Percentiles rank a stretch among this genome's conserved stretches.
phyloP scores from a whole-genome alignment of 2,329 filamentous ascomycete genomes.

The Lachnellula subtilissima region DNA sequence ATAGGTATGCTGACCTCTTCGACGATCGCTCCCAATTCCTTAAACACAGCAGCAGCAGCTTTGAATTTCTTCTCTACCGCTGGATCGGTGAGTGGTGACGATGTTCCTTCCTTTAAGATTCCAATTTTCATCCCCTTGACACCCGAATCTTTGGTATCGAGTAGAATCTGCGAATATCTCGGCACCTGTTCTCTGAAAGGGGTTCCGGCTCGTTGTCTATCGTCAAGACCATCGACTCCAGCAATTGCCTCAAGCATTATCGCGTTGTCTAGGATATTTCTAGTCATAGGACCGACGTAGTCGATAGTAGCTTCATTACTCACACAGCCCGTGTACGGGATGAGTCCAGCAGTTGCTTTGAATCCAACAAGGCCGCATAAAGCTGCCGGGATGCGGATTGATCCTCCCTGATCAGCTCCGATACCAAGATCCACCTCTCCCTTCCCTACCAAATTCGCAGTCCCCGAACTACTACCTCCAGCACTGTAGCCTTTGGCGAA shows the following conservation, averaged over 20 bases:
- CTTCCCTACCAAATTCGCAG: conserved; percentile 41
- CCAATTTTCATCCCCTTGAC: conserved; percentile 38
- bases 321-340: conserved; percentile 34
- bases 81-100: conserved; percentile 38
- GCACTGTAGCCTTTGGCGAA: conserved; percentile 41
- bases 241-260: conserved; percentile 41
- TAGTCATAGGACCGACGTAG: conserved; percentile 43
- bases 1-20: conserved; percentile 47
- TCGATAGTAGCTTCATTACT: conserved; percentile 48
- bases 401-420: conserved; percentile 45
- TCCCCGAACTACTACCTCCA: conserved; percentile 47
- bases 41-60: conserved; percentile 38
- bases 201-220: conserved; percentile 36
- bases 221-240: conserved; percentile 46
- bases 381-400: conserved; percentile 65
- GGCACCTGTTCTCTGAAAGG: conserved; percentile 23
- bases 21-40: conserved; percentile 43
- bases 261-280: conserved; percentile 38
- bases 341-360: conserved; percentile 21
- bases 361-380: conserved; percentile 34
- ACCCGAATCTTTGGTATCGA: conserved; percentile 13
- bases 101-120: conserved; percentile 41
- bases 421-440: conserved; percentile 49
- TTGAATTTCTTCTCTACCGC: conserved; percentile 35
- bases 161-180: conserved; percentile 12